Percentiles rank a stretch among this genome's conserved stretches.
Evolutionary conservation across 345 rosid species (phyloP).

Genomic region (Sisymbrium altissimum): DNA sequence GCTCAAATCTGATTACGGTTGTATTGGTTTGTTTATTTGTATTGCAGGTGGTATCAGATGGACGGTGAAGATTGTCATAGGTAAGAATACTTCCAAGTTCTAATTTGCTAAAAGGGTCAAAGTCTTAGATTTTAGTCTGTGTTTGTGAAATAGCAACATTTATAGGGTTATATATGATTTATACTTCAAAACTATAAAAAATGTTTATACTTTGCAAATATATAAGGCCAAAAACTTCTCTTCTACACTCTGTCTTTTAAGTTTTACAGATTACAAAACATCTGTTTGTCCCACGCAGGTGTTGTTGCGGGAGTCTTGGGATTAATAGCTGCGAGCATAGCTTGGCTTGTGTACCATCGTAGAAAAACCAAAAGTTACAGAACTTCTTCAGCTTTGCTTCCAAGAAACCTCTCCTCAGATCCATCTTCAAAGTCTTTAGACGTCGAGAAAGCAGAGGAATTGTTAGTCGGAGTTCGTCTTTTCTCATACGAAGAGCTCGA

Average conservation of each 20-base stretch:
- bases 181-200: too few relatives aligned
- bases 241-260: too few relatives aligned
- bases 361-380: conserved; percentile 30
- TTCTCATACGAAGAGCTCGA: conserved; percentile 67
- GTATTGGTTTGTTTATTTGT: too few relatives aligned
- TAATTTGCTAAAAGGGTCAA: not conserved
- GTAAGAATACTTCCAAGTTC: conserved; percentile 17
- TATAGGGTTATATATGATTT: too few relatives aligned
- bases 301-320: conserved; percentile 14
- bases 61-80: conserved; percentile 27
- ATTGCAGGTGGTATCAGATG: too few relatives aligned
- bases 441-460: conserved; percentile 41
- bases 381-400: conserved; percentile 29
- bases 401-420: conserved; percentile 41
- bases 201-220: too few relatives aligned
- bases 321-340: not conserved
- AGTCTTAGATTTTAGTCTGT: not conserved
- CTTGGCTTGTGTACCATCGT: conserved; percentile 24
- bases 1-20: too few relatives aligned
- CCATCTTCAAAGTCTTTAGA: conserved; percentile 42
- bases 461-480: conserved; percentile 43
- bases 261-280: too few relatives aligned
- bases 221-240: too few relatives aligned
- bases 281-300: too few relatives aligned
- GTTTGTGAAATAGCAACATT: too few relatives aligned